Evolutionary conservation across 2,329 filamentous ascomycete species (phyloP).

Genomic region (Sclerotinia borealis): DNA sequence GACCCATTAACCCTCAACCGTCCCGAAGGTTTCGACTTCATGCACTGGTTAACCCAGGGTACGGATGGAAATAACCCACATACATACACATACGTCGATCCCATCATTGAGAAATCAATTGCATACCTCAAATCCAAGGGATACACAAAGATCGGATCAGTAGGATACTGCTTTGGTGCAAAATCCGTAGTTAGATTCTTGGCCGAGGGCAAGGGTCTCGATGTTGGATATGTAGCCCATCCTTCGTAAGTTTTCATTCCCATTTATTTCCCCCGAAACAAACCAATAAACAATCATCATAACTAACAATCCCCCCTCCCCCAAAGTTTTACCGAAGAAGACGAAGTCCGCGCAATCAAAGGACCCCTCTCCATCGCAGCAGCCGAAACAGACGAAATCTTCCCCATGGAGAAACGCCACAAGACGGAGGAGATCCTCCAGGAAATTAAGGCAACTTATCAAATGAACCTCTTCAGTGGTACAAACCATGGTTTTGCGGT

Average conservation of each 20-base stretch:
- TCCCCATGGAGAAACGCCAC: slow-evolving; percentile 57
- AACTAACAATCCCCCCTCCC: neutral
- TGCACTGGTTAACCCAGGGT: slow-evolving; percentile 41
- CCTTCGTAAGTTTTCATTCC: slow-evolving; percentile 43
- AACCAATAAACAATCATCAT: neutral
- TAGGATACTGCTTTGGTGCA: slow-evolving; percentile 69
- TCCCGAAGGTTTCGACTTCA: slow-evolving; percentile 40
- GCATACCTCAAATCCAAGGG: slow-evolving; percentile 53
- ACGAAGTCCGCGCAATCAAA: slow-evolving; percentile 59
- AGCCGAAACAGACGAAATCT: slow-evolving; percentile 57
- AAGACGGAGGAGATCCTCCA: slow-evolving; percentile 57
- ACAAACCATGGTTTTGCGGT: slow-evolving; percentile 72
- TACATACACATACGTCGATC: slow-evolving; percentile 27
- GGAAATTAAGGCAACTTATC: slow-evolving; percentile 48
- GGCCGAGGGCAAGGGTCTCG: slow-evolving; percentile 48
- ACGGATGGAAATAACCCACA: slow-evolving; percentile 31
- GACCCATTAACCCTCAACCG: slow-evolving; percentile 51
- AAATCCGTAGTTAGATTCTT: slow-evolving; percentile 70
- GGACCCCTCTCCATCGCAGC: slow-evolving; percentile 58
- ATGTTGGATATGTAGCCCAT: slow-evolving; percentile 69
- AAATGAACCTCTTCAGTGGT: slow-evolving; percentile 69
- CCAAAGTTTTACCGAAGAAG: slow-evolving; percentile 55
- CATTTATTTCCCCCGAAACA: neutral
- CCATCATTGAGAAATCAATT: slow-evolving; percentile 44
- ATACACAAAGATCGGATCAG: slow-evolving; percentile 53